Base-by-base conservation (phyloP, 805 yeast genomes). In the Wickerhamomyces silvicola region DNA sequence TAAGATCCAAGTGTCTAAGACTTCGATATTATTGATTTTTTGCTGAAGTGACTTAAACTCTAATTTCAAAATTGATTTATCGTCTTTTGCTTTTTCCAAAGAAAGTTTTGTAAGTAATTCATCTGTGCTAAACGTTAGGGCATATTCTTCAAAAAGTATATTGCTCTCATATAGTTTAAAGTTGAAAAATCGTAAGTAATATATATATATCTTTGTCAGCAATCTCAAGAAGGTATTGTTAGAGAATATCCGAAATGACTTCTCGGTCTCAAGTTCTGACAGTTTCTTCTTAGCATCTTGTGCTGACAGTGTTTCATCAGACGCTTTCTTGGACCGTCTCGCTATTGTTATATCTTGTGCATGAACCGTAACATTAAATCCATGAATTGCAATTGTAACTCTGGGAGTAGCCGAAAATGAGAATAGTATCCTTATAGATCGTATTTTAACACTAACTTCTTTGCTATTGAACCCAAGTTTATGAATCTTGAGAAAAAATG, bases 401-500 rank as follows among this genome's bases (percentile, higher is more conserved):
- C 37, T 45, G 1, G 44, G 33, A 24, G 46, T 37, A 9, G 40
- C 33, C 0, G 37, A 20, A 1, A 46, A 5, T 2, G 52, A 42
- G 5, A 48, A 10, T 6, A 32, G 28, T 15, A 48, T 31, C 15
- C 41, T 26, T 2, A 43, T 18, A 0, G 46, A 38, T 18, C 40
- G 28, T 22, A 51, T 30, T 12, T 32, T 25, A 10, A 50, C 18
- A 10, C 29, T 20, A 10, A 35, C 18, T 4, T 23, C 27, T 8
- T 42, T 37, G 4, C 32, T 35, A 2, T 34, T 28, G 15, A 45
- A 23, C 0, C 35, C 37, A 6, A 54, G 18, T 5, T 39, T 33
- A 27, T 36, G 31, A 6, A 55, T 18, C 23, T 43, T 43, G 34
- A 52, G 32, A 10, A 42, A 33, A 18, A 59, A 48, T 0, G 57